Evolutionary conservation across 495 filamentous ascomycete species (phyloP), one percentile per base, ranked within the genome.

Genomic region (Neurospora sublineolata): DNA sequence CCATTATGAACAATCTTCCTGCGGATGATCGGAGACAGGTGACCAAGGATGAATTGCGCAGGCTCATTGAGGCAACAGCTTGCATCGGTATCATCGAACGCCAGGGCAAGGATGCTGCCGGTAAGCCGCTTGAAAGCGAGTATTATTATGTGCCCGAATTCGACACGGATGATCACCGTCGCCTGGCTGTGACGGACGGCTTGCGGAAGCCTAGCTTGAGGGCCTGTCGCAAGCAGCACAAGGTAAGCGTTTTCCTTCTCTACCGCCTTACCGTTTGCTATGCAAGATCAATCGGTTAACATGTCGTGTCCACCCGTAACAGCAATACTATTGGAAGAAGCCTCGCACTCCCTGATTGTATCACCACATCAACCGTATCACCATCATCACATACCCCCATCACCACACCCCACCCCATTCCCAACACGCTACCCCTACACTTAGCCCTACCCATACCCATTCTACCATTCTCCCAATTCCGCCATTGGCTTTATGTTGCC

Each of bases 251-350:
- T 41, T 73, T 69, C 70, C 68, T 52, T 70, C 52, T 68, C 69
- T 69, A 46, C n/a, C 16, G 23, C 16, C 70, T 76, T 3, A 12
- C 69, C 7, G n/a, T 30, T 73, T 40, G 6, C 39, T 33, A 37
- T 69, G 23, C 18, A 39, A 64, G 72, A 80, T 71, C 78, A 73
- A 16, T 74, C 70, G 44, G 64, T 72, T 76, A 74, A 77, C 68
- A 39, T 71, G 68, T 74, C 18, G 40, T 71, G 69, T 72, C 76
- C 70, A 78, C 69, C 12, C 37, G 40, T 14, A 4, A 67, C 70
- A 97, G 93, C 93, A 95, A 97, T 95, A 97, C 80, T 97, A 90
- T 83, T 97, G 93, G 93, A 92, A 91, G 77, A 90, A 91, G 76
- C 93, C 93, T 5, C 79, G 80, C 69, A 87, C 86, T 12, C 85